A percentile compares a stretch with the other conserved stretches of the same genome.
These are phyloP conservation scores for Diaporthe citrichinensis DNA, from an alignment of 2,329 filamentous ascomycete species.

Conservation along the genomic window DNA sequence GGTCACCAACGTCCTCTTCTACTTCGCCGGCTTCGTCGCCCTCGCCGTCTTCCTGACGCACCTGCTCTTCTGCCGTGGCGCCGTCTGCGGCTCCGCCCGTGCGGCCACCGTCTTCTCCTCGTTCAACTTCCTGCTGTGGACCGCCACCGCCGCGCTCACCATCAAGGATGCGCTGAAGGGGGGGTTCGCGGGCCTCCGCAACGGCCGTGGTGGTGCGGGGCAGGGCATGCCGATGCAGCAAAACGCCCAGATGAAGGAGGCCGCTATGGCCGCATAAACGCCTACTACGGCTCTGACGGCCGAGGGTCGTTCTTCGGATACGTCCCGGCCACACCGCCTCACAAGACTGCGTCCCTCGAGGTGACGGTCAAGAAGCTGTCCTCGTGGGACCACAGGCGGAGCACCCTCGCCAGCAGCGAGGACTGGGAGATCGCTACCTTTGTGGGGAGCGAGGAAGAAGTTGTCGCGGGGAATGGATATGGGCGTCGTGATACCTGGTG, in stretches of 20 bases:
- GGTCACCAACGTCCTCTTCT: conserved; percentile 66
- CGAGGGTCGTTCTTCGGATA: conserved; percentile 25
- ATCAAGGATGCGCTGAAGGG: conserved; percentile 63
- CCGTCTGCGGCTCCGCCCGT: conserved; percentile 68
- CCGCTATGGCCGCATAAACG: conserved; percentile 42
- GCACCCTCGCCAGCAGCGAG: conserved; percentile 15
- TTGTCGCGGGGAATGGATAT: conserved; percentile 37
- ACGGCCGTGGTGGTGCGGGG: conserved; percentile 13
- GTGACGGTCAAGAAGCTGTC: conserved; percentile 41
- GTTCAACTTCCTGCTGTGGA: conserved; percentile 68
- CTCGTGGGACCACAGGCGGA: conserved; percentile 42
- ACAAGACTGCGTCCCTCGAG: conserved; percentile 37
- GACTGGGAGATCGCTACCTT: conserved; percentile 41
- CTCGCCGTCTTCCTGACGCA: conserved; percentile 69
- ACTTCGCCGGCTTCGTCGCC: conserved; percentile 72
- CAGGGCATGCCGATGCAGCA: conserved; percentile 50
- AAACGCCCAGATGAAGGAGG: conserved; percentile 56
- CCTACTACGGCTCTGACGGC: conserved; percentile 18
- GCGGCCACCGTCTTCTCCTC: conserved; percentile 69
- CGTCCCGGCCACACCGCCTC: conserved; percentile 23
- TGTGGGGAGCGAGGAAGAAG: conserved; percentile 38
- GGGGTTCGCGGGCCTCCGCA: conserved; percentile 47
- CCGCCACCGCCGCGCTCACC: conserved; percentile 60
- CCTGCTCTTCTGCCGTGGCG: conserved; percentile 70
- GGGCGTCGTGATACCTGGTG: conserved; percentile 25